These are phyloP conservation scores for Penicillium concentricum DNA, from an alignment of 2,329 filamentous ascomycete species.

Conservation along the genomic window DNA sequence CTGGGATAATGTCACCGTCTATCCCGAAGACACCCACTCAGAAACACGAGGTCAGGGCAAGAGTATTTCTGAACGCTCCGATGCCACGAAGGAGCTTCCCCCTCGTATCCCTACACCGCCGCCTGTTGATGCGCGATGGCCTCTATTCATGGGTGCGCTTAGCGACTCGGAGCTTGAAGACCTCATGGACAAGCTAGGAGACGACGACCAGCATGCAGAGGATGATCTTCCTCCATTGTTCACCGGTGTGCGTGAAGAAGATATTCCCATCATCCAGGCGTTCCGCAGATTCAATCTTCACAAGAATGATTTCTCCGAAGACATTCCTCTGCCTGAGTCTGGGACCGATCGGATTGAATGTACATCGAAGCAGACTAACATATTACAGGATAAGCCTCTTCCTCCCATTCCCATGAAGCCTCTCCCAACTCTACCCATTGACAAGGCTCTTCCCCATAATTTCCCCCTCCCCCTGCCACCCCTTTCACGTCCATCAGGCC, in stretches of 20 bases:
- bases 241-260: neutral
- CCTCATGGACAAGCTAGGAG: neutral
- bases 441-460: neutral
- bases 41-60: no score
- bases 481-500: neutral
- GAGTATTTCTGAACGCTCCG: neutral
- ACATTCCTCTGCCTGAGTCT: neutral
- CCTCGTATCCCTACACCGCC: neutral
- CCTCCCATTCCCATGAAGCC: neutral
- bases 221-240: neutral
- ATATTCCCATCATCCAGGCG: neutral
- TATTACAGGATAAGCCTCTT: neutral
- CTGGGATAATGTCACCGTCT: neutral
- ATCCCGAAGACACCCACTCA: neutral
- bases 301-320: neutral
- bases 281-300: neutral
- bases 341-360: neutral
- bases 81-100: neutral
- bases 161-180: neutral
- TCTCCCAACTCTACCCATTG: neutral
- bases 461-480: neutral
- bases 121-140: conserved; percentile 1
- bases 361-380: neutral
- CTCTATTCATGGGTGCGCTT: neutral
- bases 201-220: neutral